Conservation (phyloP, 352 stramenopile species). For the Globisporangium perplexum region DNA sequence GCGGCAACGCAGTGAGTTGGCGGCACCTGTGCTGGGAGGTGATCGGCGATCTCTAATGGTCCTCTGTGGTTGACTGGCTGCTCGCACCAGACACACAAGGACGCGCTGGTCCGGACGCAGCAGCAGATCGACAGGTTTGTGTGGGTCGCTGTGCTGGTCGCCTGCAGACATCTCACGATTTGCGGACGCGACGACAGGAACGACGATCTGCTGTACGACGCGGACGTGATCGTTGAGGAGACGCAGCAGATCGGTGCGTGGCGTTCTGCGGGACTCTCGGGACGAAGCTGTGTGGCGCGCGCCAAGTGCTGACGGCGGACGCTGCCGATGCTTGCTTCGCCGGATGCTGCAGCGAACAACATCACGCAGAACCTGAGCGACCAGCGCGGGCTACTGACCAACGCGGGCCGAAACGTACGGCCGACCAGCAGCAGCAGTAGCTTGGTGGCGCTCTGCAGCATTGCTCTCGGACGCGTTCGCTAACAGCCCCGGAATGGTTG, state of each 20-base stretch:
- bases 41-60: background rate
- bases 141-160: too few species aligned
- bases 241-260: conserved; percentile 50
- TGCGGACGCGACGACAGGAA: conserved; percentile 20
- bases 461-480: background rate
- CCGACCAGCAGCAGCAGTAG: too few species aligned
- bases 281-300: background rate
- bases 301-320: background rate
- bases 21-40: background rate
- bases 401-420: conserved; percentile 65
- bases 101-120: conserved; percentile 57
- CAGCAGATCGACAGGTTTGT: conserved; percentile 61
- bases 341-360: conserved; percentile 33
- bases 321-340: background rate
- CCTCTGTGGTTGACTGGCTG: background rate
- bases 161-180: background rate
- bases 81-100: conserved; percentile 20
- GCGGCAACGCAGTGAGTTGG: conserved; percentile 20
- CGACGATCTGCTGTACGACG: conserved; percentile 61
- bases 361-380: conserved; percentile 51
- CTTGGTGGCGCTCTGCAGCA: too few species aligned
- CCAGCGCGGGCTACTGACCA: conserved; percentile 59
- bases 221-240: conserved; percentile 52
- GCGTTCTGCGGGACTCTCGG: background rate
- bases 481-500: too few species aligned